These are phyloP conservation scores for Dichotomopilus funicola DNA, from an alignment of 2,329 filamentous ascomycete genomes.

Conservation along the genomic window DNA sequence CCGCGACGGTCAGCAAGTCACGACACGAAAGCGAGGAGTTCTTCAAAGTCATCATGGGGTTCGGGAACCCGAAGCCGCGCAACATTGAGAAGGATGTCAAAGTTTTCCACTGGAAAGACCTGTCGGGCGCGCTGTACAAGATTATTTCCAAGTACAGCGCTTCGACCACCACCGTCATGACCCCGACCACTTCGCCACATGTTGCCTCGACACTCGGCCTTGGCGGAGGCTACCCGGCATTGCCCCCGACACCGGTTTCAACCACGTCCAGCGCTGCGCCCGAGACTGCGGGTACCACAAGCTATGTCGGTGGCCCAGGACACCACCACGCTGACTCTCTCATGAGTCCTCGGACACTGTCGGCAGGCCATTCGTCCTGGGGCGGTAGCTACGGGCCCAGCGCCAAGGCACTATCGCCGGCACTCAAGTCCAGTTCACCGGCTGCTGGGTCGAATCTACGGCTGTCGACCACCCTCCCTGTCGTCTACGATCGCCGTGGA, in stretches of 20 bases:
- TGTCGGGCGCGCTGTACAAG: constrained; percentile 84
- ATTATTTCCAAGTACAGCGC: constrained; percentile 92
- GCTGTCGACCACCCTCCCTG: constrained; percentile 31
- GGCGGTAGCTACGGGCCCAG: constrained; percentile 37
- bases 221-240: constrained; percentile 35
- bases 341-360: constrained; percentile 47
- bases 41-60: constrained; percentile 98
- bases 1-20: constrained; percentile 86
- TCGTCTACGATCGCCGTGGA: constrained; percentile 33
- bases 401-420: constrained; percentile 40
- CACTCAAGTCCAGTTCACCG: constrained; percentile 34
- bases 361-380: constrained; percentile 44
- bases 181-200: constrained; percentile 28
- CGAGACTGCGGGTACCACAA: constrained; percentile 34
- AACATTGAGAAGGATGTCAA: constrained; percentile 99
- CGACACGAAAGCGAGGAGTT: constrained; percentile 92
- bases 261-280: constrained; percentile 22
- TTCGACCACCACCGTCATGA: constrained; percentile 21
- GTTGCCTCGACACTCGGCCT: constrained; percentile 36
- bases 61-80: constrained; percentile 86
- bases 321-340: constrained; percentile 43
- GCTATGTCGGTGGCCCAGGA: constrained; percentile 31
- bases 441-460: constrained; percentile 29
- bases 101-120: constrained; percentile 93
- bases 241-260: constrained; percentile 41